Conservation (phyloP, 495 filamentous ascomycete species). For the Talaromyces wortmannii region DNA sequence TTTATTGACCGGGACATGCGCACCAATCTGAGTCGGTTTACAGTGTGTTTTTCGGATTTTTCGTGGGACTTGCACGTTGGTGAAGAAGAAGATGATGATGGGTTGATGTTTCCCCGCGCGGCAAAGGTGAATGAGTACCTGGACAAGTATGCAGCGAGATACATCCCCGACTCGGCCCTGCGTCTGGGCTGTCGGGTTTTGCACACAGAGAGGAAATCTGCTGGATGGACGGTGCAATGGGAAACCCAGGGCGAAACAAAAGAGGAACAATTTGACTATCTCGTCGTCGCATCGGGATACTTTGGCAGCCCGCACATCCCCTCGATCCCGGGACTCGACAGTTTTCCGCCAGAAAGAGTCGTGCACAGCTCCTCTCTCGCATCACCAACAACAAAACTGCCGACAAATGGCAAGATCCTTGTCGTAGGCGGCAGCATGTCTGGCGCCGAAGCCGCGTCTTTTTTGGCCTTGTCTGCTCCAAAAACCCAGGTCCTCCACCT, state of each 20-base stretch:
- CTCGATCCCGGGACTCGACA: slow-evolving; percentile 25
- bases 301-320: slow-evolving; percentile 60
- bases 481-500: slow-evolving; percentile 34
- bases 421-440: slow-evolving; percentile 83
- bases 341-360: slow-evolving; percentile 22
- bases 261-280: slow-evolving; percentile 52
- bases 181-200: slow-evolving; percentile 47
- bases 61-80: slow-evolving; percentile 45
- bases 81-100: background rate
- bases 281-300: slow-evolving; percentile 71
- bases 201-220: slow-evolving; percentile 25
- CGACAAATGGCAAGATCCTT: slow-evolving; percentile 52
- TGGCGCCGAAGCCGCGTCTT: slow-evolving; percentile 67
- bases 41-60: slow-evolving; percentile 73
- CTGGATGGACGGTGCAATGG: slow-evolving; percentile 50
- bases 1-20: slow-evolving; percentile 60
- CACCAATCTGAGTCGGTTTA: slow-evolving; percentile 74
- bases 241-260: slow-evolving; percentile 10
- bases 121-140: slow-evolving; percentile 73
- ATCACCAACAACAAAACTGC: background rate
- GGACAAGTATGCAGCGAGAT: slow-evolving; percentile 51
- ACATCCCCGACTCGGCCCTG: slow-evolving; percentile 43
- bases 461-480: slow-evolving; percentile 60
- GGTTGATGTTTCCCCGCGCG: slow-evolving; percentile 58
- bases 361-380: slow-evolving; percentile 54